Evolutionary conservation across 1,284 basidiomycete species (phyloP).

Genomic region (Volvariella volvacea): DNA sequence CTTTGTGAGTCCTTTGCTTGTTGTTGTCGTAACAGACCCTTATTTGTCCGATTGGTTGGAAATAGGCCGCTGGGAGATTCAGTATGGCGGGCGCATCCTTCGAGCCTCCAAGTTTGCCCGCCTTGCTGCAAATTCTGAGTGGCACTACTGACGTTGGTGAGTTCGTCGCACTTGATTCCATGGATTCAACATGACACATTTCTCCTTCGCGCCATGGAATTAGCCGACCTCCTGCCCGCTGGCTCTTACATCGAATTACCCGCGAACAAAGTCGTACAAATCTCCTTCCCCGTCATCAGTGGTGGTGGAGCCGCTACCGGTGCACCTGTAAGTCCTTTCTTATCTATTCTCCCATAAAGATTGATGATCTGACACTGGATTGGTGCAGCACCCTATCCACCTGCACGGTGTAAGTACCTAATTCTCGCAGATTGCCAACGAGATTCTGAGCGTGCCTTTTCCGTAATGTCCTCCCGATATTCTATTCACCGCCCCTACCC

Average conservation of each 20-base stretch:
- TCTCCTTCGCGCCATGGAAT: too few species aligned
- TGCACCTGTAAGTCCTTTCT: conserved; percentile 14
- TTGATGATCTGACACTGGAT: neutral
- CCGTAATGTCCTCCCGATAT: too few species aligned
- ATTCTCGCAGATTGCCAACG: neutral
- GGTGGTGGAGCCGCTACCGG: conserved; percentile 11
- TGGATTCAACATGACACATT: neutral
- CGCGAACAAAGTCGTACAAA: conserved; percentile 31
- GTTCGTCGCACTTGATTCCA: conserved; percentile 5
- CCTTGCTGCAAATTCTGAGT: conserved; percentile 42
- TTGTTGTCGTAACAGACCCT: neutral
- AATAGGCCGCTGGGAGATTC: conserved; percentile 15
- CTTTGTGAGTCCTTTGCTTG: neutral
- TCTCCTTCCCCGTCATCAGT: conserved; percentile 20
- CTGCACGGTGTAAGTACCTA: conserved; percentile 28
- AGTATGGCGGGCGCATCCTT: conserved; percentile 30
- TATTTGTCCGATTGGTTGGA: neutral
- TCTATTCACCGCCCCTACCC: too few species aligned
- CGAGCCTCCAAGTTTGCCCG: conserved; percentile 32
- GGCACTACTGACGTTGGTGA: conserved; percentile 27
- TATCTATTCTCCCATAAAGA: neutral
- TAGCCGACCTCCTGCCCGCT: conserved; percentile 21
- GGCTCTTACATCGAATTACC: conserved; percentile 31
- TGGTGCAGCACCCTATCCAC: conserved; percentile 23
- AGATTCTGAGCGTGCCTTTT: too few species aligned